Evolutionary conservation across 345 rosid species (phyloP), one percentile per base, ranked within the genome.

Genomic region (Aquilaria malaccensis): DNA sequence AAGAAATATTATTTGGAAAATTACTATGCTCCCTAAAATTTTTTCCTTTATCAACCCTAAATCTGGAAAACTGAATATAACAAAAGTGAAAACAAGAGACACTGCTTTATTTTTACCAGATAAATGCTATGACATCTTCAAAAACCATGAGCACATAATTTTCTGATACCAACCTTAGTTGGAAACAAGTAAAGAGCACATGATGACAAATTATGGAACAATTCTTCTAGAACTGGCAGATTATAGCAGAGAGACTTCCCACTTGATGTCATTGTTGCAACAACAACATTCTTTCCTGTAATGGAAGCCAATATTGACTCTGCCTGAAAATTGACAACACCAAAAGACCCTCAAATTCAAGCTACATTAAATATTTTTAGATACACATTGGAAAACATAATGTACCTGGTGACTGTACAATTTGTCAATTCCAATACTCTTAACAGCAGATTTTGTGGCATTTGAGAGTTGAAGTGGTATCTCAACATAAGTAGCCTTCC

Each of bases 211-310:
- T 93, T 70, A 52, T 77, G 80, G 60, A 79, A 81, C 73, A 93
- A 70, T 62, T 70, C 83, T 76, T 93, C 97, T 63, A 93, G 78
- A 72, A 93, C 95, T 41, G 96, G 98, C 69, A 87, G 74, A 72
- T 89, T 93, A 74, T 93, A 93, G 85, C 98, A 93, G 62, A 93
- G 86, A 77, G 98, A 89, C 81, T 93, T 93, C 65, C 98, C 98
- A 58, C 98, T 93, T 65, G 98, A 93, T 65, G 97, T 93, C 94
- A 84, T 75, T 71, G 97, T 93, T 68, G 98, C 93, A 56, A 93
- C 83, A 30, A 76, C 90, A 69, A 89, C 88, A 79, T 83, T 84
- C 79, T 83, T 89, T 76, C 91, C 79, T 58, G 83, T 72, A 69
- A 85, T 82, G 43, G 96, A 85, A 57, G 94, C 85, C 62, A 64